Conservation (phyloP, 192 early-diverging fungal genomes). For the Phlyctochytrium arcticum region DNA sequence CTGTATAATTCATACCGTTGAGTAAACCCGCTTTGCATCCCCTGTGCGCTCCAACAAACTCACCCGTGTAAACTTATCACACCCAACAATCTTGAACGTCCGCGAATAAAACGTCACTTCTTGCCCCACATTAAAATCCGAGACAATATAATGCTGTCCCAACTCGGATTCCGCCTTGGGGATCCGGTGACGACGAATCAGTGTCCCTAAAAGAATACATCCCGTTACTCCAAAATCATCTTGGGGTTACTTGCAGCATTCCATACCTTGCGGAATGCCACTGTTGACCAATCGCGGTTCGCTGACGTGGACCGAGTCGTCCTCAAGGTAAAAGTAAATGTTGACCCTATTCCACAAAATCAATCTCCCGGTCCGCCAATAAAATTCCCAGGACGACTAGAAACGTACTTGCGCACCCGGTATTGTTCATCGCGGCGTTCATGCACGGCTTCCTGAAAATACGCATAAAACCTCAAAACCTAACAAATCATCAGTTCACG, state of each 20-base stretch:
- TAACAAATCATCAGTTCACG: background rate
- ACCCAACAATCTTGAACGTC: slow-evolving; percentile 59
- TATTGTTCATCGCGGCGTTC: slow-evolving; percentile 57
- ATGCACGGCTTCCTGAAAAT: slow-evolving; percentile 59
- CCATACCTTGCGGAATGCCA: slow-evolving; percentile 56
- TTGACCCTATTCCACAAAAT: slow-evolving; percentile 36
- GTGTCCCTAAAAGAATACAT: slow-evolving; percentile 31
- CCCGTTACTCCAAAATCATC: background rate
- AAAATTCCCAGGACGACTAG: background rate
- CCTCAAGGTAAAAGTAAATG: slow-evolving; percentile 60
- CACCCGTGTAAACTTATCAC: slow-evolving; percentile 60
- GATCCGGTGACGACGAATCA: slow-evolving; percentile 55
- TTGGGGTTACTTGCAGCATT: background rate
- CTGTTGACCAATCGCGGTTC: slow-evolving; percentile 55
- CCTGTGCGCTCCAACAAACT: background rate
- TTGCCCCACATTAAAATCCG: slow-evolving; percentile 54
- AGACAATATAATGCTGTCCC: slow-evolving; percentile 53
- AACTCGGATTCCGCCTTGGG: slow-evolving; percentile 29
- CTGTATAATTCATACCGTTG: no score
- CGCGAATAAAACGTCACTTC: slow-evolving; percentile 55
- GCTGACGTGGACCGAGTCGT: slow-evolving; percentile 60
- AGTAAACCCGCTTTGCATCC: background rate
- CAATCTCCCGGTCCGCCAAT: background rate
- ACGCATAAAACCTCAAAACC: slow-evolving; percentile 60
- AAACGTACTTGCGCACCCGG: slow-evolving; percentile 47